Evolutionary conservation across 2,329 filamentous ascomycete genomes (phyloP).

Genomic region (Talaromyces pinophilus): DNA sequence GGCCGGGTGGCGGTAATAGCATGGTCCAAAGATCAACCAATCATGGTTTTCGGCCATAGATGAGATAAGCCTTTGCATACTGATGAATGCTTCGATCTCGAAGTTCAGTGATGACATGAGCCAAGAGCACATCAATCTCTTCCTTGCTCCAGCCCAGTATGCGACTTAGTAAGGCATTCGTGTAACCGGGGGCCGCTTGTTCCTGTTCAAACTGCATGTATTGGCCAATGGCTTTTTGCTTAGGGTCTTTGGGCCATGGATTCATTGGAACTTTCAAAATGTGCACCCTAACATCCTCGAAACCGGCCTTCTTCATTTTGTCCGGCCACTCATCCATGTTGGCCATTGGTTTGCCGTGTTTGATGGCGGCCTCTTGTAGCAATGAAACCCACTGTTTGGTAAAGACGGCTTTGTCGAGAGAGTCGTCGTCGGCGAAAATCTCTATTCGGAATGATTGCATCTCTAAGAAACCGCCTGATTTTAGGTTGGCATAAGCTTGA

Average conservation of each 20-base stretch:
- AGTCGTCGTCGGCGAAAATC: conserved; percentile 35
- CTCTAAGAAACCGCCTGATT: conserved; percentile 52
- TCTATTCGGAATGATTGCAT: conserved; percentile 37
- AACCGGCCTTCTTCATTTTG: conserved; percentile 17
- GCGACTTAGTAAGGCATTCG: conserved; percentile 35
- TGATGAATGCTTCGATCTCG: conserved; percentile 41
- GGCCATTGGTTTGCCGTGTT: conserved; percentile 38
- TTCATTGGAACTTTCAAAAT: conserved; percentile 49
- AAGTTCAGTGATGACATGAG: conserved; percentile 42
- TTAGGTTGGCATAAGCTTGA: conserved; percentile 33
- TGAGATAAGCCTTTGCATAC: conserved; percentile 37
- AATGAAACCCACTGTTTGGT: conserved; percentile 32
- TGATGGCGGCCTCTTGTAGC: conserved; percentile 33
- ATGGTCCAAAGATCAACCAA: background rate
- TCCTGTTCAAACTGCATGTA: conserved; percentile 36
- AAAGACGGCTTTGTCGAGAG: conserved; percentile 30
- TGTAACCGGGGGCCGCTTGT: conserved; percentile 36
- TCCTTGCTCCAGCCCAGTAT: conserved; percentile 40
- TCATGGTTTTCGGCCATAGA: conserved; percentile 34
- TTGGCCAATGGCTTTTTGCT: conserved; percentile 46
- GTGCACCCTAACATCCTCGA: conserved; percentile 7
- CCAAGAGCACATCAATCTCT: conserved; percentile 43
- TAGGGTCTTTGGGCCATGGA: conserved; percentile 51
- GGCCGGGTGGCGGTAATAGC: background rate
- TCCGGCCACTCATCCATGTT: conserved; percentile 24